A percentile compares a stretch with the other conserved stretches of the same genome.
phyloP scores from a whole-genome alignment of 148 eudicot genomes.

The Rhododendron vialii region DNA sequence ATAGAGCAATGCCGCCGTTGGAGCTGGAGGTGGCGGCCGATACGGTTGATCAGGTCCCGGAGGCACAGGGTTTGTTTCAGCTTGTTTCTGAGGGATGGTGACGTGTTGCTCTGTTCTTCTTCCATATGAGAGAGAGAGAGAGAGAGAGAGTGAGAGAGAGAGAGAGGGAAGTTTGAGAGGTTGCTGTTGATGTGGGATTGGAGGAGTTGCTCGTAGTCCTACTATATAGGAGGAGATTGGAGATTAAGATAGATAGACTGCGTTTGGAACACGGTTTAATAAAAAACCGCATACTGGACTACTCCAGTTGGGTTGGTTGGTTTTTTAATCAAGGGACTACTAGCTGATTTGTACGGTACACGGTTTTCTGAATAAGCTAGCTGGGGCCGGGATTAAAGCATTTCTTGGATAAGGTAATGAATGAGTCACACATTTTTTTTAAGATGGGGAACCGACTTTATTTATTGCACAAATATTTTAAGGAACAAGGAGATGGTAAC shows the following conservation, averaged over 20 bases:
- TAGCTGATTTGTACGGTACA: no score
- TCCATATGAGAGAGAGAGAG: background rate
- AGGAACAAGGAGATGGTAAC: background rate
- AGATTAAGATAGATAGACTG: background rate
- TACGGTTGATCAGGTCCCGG: background rate
- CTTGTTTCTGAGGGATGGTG: background rate
- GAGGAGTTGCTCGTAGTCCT: background rate
- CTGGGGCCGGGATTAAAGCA: background rate
- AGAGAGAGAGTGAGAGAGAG: background rate
- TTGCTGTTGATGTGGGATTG: background rate
- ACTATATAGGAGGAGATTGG: background rate
- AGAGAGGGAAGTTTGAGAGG: no score
- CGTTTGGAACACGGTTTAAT: background rate
- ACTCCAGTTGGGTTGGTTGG: no score
- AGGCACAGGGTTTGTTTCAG: background rate
- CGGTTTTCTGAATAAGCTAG: background rate
- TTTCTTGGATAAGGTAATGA: background rate
- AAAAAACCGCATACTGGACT: no score
- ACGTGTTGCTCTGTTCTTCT: background rate
- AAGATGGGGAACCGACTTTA: background rate
- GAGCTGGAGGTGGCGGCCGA: constrained; percentile 10
- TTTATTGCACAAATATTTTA: no score
- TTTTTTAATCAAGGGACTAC: no score
- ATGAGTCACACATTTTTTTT: background rate
- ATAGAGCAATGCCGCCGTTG: constrained; percentile 19